Evolutionary conservation across 2,329 filamentous ascomycete species (phyloP), one percentile per base, ranked within the genome.

Genomic region (Penicillium nordicum): DNA sequence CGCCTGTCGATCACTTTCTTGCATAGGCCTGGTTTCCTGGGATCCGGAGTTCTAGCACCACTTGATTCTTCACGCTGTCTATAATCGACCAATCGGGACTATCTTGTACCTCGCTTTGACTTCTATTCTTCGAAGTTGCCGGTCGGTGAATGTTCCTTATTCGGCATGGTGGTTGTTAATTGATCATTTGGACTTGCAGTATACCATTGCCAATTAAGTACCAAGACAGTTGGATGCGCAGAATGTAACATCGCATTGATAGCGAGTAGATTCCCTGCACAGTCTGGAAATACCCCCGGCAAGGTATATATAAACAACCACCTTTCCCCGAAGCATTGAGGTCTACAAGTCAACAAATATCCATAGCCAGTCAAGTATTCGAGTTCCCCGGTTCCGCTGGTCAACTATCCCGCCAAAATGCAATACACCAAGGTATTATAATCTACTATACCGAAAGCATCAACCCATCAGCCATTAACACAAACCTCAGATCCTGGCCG

Each of bases 401-500:
- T 41, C 36, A 29, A 42, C 14, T 30, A 37, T 23, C 30, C 21
- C 32, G 8, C 32, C 59, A 67, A 62, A 12, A 69, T 69, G 67
- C 59, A 67, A 49, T 63, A 61, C 64, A 54, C 57, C 34, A 63
- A 68, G 60, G 67, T 68, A 63, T 53, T 14, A 36, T 3, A 5
- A 14, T 27, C 7, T 18, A 16, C 12, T 9, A 42, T 1, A 10
- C 12, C 11, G 18, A 14, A 14, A 23, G 8, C 12, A 16, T 38
- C 44, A 12, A 36, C 23, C 23, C 30, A n/a, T 37, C 25, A 12
- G 18, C 25, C 23, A 14, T 45, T 56, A 43, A 57, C 32, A 11
- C 21, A 21, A 37, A 14, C 1, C 7, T 9, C 14, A 68, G 66
- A 18, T 65, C 44, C 48, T 66, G 46, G 53, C 57, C 10, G 16